Conservation (phyloP, 805 yeast species). For the Lipomyces kockii region DNA sequence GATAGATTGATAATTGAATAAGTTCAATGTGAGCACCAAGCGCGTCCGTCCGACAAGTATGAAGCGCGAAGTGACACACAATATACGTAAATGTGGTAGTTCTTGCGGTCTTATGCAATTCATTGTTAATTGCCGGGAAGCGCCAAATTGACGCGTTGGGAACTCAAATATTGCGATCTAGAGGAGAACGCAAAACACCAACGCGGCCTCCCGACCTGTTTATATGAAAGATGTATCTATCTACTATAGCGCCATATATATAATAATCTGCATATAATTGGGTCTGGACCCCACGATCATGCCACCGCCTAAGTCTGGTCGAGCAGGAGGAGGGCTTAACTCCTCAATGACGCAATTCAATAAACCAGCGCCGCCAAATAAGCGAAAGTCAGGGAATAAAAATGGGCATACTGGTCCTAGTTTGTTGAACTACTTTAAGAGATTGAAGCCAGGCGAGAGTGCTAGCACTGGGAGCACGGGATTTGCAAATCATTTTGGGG, state of each 20-base stretch:
- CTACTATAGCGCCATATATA: not conserved
- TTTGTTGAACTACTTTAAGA: conserved; percentile 10
- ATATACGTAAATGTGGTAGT: no score
- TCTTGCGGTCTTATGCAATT: no score
- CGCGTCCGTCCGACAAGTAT: no score
- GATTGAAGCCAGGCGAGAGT: not conserved
- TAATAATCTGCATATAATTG: not conserved
- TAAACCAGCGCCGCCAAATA: not conserved
- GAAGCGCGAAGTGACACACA: no score
- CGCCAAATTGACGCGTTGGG: no score
- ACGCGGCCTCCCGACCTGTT: not conserved
- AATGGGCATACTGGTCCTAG: conserved; percentile 7
- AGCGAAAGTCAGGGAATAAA: not conserved
- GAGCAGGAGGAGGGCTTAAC: not conserved
- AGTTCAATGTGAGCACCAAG: no score
- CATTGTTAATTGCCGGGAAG: no score
- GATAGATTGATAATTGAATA: no score
- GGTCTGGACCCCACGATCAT: not conserved
- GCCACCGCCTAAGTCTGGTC: not conserved
- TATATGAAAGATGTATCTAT: not conserved
- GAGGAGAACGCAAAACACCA: no score
- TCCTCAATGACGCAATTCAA: not conserved
- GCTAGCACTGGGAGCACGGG: not conserved
- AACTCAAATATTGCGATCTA: no score
- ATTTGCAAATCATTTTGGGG: not conserved